phyloP scores from a whole-genome alignment of 169 alveolate genomes.

The Eimeria brunetti region DNA sequence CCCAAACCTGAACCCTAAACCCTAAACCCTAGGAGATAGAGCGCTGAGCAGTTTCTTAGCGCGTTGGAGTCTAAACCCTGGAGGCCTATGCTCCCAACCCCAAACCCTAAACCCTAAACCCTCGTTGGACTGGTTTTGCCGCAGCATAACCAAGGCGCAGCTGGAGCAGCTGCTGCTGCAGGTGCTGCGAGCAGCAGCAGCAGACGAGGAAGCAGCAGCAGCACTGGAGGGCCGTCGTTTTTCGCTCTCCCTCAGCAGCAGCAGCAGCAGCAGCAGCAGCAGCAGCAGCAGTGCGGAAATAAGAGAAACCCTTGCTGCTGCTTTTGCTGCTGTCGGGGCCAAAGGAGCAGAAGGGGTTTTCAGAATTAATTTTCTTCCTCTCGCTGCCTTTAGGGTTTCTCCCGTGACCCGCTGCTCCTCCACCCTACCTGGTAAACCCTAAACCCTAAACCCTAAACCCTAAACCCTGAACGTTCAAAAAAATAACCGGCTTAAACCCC shows the following conservation, averaged over 20 bases:
- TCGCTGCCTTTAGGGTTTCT: constrained; percentile 89
- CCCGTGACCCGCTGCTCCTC: constrained; percentile 95
- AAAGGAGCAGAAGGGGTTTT: constrained; percentile 48
- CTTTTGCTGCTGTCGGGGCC: too few species aligned
- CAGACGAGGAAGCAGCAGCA: constrained; percentile 39
- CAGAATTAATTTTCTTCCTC: constrained; percentile 80
- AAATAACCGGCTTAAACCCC: too few species aligned
- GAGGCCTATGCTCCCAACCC: too few species aligned
- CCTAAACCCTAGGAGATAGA: not conserved
- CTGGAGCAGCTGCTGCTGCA: constrained; percentile 26
- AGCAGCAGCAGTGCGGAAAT: constrained; percentile 11
- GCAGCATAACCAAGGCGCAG: too few species aligned
- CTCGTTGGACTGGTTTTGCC: too few species aligned
- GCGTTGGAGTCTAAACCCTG: too few species aligned
- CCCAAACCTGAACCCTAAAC: not conserved
- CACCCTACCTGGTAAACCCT: constrained; percentile 90
- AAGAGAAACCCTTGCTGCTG: not conserved
- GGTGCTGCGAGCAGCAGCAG: constrained; percentile 20
- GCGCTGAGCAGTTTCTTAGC: too few species aligned
- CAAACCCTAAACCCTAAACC: not conserved
- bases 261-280: constrained; percentile 19
- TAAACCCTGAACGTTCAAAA: not conserved
- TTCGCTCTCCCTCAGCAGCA: constrained; percentile 5
- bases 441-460: not conserved
- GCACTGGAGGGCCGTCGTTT: not conserved